Conservation (phyloP, 2,329 filamentous ascomycete species). For the Verticillium longisporum region DNA sequence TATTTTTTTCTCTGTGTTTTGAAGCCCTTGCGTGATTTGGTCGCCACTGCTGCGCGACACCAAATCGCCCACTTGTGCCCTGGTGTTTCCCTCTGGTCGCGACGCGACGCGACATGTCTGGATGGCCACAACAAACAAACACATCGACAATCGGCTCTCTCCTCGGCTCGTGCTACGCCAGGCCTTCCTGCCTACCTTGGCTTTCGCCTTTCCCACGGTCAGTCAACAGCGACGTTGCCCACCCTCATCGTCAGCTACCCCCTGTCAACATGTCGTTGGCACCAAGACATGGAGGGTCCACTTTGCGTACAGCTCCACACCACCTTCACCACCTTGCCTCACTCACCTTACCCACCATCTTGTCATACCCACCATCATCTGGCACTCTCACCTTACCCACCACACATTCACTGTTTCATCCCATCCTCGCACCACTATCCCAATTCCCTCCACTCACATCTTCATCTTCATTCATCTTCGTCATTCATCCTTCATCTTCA, state of each 20-base stretch:
- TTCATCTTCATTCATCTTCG: not conserved
- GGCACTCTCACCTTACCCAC: not conserved
- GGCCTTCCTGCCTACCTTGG: not conserved
- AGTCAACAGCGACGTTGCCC: not conserved
- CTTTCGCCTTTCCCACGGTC: not conserved
- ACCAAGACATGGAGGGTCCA: not conserved
- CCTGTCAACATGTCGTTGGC: not conserved
- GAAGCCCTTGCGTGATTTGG: not conserved
- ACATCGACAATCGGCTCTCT: not conserved
- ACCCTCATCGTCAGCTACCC: not conserved
- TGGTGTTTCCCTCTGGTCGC: not conserved
- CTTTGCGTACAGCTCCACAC: not conserved
- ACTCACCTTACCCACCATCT: not conserved
- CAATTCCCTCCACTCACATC: not conserved
- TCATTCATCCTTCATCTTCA: not conserved
- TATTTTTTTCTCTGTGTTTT: not conserved
- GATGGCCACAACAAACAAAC: not conserved
- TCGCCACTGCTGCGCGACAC: not conserved
- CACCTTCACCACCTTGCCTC: not conserved
- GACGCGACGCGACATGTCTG: not conserved
- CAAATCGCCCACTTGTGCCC: not conserved
- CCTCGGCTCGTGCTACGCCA: not conserved
- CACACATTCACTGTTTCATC: not conserved
- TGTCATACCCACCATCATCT: not conserved
- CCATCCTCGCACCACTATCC: not conserved